Evolutionary conservation across 1,139 yeast genomes (phyloP).

Genomic region (Pichia sp.): DNA sequence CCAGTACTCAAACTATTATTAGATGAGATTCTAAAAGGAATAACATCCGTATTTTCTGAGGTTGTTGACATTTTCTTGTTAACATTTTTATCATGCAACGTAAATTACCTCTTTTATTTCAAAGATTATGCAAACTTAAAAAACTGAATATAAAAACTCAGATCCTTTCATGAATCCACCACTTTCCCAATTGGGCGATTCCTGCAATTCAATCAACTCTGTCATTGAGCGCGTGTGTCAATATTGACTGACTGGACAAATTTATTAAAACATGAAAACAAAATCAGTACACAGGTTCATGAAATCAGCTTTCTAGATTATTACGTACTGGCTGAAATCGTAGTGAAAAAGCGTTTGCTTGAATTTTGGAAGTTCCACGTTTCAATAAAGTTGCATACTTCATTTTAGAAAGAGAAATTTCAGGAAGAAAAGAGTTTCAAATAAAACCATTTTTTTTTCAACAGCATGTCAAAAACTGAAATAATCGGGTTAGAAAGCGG

Average conservation of each 20-base stretch:
- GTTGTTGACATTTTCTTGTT: too few species aligned
- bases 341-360: too few species aligned
- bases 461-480: background rate
- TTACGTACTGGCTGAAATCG: too few species aligned
- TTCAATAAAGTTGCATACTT: background rate
- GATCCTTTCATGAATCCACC: slow-evolving; percentile 1
- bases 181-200: background rate
- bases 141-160: background rate
- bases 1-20: background rate
- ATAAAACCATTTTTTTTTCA: background rate
- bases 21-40: background rate
- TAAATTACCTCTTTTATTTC: too few species aligned
- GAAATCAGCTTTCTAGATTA: too few species aligned
- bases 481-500: background rate
- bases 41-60: too few species aligned
- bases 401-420: background rate
- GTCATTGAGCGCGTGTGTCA: slow-evolving; percentile 2
- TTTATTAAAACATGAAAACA: too few species aligned
- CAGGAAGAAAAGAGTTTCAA: background rate
- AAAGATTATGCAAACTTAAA: background rate
- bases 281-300: too few species aligned
- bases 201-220: background rate
- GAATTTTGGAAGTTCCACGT: too few species aligned
- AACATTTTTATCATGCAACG: too few species aligned
- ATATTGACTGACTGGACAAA: too few species aligned